Evolutionary conservation across 805 yeast species (phyloP).

Genomic region (Blastobotrys parvus): DNA sequence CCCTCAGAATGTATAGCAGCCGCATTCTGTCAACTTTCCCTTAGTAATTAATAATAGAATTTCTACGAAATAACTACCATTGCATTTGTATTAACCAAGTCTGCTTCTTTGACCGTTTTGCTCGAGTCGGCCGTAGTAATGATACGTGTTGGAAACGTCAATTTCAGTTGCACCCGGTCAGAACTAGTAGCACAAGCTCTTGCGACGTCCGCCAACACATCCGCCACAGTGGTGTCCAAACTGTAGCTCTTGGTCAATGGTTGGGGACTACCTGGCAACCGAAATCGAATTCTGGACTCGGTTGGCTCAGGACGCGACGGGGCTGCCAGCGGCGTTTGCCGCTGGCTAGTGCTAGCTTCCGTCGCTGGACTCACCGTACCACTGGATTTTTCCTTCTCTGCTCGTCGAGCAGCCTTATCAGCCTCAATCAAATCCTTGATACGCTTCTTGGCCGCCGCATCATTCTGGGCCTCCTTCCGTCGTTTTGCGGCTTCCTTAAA

Average conservation of each 20-base stretch:
- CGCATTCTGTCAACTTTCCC: too few species aligned
- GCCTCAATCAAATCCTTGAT: conserved; percentile 29
- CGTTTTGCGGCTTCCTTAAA: conserved; percentile 25
- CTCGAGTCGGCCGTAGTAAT: conserved; percentile 18
- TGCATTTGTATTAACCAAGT: conserved; percentile 25
- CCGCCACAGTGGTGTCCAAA: conserved; percentile 21
- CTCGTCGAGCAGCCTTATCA: conserved; percentile 24
- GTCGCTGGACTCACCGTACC: conserved; percentile 10
- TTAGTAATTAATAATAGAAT: too few species aligned
- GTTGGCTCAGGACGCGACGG: conserved; percentile 12
- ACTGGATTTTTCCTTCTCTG: conserved; percentile 7
- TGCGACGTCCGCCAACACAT: conserved; percentile 22
- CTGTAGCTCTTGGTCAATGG: conserved; percentile 23
- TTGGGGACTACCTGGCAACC: conserved; percentile 15
- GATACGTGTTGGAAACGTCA: conserved; percentile 26
- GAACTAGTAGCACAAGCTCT: conserved; percentile 18
- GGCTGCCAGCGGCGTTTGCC: conserved; percentile 11
- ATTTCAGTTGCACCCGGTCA: conserved; percentile 17
- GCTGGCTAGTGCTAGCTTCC: conserved; percentile 9
- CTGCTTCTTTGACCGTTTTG: conserved; percentile 24
- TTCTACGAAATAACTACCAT: conserved; percentile 15
- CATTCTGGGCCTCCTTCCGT: conserved; percentile 24
- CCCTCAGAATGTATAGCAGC: too few species aligned
- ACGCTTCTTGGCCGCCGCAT: conserved; percentile 24
- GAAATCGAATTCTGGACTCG: conserved; percentile 20